Evolutionary conservation across 192 early-diverging fungal genomes (phyloP).

Genomic region (Chytriomyces confervae): DNA sequence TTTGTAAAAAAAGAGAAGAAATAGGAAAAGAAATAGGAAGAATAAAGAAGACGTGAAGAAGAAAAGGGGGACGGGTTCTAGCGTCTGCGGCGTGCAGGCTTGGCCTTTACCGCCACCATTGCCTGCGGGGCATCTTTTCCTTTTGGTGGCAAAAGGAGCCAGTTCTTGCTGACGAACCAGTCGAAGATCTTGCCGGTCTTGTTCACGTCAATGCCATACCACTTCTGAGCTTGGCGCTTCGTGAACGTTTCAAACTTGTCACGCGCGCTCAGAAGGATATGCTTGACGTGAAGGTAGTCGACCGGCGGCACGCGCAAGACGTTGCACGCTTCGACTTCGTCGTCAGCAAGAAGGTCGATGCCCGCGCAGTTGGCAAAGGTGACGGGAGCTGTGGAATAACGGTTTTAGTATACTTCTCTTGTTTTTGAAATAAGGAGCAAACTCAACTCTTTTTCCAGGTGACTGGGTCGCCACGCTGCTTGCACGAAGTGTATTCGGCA

Average conservation of each 20-base stretch:
- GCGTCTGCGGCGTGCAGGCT: no score
- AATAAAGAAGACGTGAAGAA: no score
- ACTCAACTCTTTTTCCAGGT: conserved; percentile 54
- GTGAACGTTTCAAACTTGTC: conserved; percentile 67
- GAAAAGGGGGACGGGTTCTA: no score
- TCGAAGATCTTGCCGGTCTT: conserved; percentile 82
- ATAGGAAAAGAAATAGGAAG: no score
- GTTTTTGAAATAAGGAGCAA: background rate
- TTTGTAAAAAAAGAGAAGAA: no score
- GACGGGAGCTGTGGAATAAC: background rate
- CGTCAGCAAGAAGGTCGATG: conserved; percentile 61
- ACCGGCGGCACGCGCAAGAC: conserved; percentile 82
- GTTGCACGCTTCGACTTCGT: conserved; percentile 75
- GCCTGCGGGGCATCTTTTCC: background rate
- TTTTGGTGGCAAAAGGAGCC: conserved; percentile 61
- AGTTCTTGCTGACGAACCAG: conserved; percentile 84
- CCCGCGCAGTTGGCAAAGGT: conserved; percentile 14
- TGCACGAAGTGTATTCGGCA: conserved; percentile 31
- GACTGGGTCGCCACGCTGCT: conserved; percentile 39
- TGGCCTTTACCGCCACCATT: no score
- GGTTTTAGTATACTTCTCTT: background rate
- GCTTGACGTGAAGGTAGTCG: conserved; percentile 84
- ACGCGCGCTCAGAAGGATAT: conserved; percentile 72
- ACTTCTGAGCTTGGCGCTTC: conserved; percentile 90
- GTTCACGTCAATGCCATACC: conserved; percentile 93